Base-by-base conservation (phyloP, 345 rosid genomes). In the Eucalyptus pumila region DNA sequence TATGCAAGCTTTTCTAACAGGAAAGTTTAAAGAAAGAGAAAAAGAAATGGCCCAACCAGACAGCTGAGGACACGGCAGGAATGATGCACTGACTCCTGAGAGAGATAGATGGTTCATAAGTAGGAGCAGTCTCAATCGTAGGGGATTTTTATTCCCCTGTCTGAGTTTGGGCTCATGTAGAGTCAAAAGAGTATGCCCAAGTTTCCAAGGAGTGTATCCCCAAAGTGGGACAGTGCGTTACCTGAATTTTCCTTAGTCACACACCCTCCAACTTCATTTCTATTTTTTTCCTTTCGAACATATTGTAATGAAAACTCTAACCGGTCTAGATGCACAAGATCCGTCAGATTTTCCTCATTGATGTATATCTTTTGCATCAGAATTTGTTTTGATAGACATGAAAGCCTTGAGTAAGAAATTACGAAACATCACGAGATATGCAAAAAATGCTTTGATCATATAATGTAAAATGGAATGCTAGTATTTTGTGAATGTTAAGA, bases 141-240 rank as follows among this genome's bases (percentile, higher is more conserved):
- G 40, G 44, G 27, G 54, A 37, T 17, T 86, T 45, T 44, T 45
- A 69, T 87, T 65, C 56, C 49, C 69, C 6, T 67, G 52, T 87
- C 16, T 65, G 51, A 47, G 80, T 40, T 34, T 37, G 44, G 49
- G 85, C 40, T 48, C 51, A 44, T 87, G 7, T 52, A 60, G 87
- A 88, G 91, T 89, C 90, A 89, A 90, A 89, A 85, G 60, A 87
- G 51, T 34, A 51, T 51, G 72, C 47, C 89, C 87, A 67, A 26
- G 87, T 88, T 86, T 85, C 88, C 87, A 90, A 80, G 72, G 34
- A 62, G 86, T 88, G 93, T 90, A 86, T 72, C 87, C 91, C 52
- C 81, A 83, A 88, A 89, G 92, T 88, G 92, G 93, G 90, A 90
- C 93, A 89, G 21, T n/a, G 86, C 86, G 65, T 32, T 86, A 44